A percentile compares a stretch with the other conserved stretches of the same genome.
These are phyloP conservation scores for Emergomyces pasteurianus DNA, from an alignment of 2,329 filamentous ascomycete species.

Conservation along the genomic window DNA sequence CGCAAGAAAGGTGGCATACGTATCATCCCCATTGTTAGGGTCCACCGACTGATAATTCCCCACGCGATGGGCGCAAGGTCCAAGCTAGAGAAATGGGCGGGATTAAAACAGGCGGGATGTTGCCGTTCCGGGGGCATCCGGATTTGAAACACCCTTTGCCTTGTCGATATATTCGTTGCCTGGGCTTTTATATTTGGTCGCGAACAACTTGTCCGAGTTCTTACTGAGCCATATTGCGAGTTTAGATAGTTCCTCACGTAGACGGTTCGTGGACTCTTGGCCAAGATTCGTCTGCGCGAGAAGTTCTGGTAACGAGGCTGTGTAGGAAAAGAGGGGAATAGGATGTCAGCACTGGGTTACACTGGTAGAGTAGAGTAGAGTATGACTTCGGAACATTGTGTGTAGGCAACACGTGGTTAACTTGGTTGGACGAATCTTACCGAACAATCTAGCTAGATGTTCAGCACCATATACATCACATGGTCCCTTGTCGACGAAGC, in stretches of 20 bases:
- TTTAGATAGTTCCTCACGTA: conserved; percentile 79
- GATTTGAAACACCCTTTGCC: conserved; percentile 18
- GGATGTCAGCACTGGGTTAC: neutral
- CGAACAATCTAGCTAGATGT: conserved; percentile 77
- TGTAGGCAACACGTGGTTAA: neutral
- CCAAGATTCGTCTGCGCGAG: conserved; percentile 99
- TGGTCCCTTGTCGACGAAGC: conserved; percentile 57
- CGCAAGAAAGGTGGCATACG: neutral
- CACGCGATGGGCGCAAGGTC: neutral
- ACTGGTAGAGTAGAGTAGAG: neutral
- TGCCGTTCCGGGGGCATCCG: conserved; percentile 20
- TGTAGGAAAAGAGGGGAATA: neutral
- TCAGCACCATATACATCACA: conserved; percentile 85
- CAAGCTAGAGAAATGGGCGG: neutral
- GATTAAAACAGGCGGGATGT: conserved; percentile 20
- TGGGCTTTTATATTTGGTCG: conserved; percentile 31
- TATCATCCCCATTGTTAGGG: neutral
- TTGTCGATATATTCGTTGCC: conserved; percentile 30
- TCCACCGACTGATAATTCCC: neutral
- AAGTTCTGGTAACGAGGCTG: conserved; percentile 83
- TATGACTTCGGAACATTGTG: neutral
- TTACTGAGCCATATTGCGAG: conserved; percentile 76
- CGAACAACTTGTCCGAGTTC: conserved; percentile 65
- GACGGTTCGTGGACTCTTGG: conserved; percentile 70
- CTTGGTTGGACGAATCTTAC: conserved; percentile 37